A percentile compares a stretch with the other conserved stretches of the same genome.
Evolutionary conservation across 2,329 filamentous ascomycete genomes (phyloP).

Genomic region (Orbilia quercus): DNA sequence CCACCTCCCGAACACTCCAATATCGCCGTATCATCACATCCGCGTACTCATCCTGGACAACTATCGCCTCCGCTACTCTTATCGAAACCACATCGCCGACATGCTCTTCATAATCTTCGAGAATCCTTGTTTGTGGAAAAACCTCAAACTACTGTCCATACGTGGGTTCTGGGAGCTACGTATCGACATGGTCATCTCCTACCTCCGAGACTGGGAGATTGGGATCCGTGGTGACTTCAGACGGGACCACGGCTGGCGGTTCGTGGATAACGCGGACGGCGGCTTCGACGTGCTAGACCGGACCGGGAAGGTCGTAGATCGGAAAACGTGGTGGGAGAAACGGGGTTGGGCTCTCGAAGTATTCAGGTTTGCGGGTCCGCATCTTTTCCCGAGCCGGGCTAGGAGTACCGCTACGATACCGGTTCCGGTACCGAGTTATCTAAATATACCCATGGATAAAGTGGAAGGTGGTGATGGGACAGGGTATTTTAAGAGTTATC

Average conservation of each 20-base stretch:
- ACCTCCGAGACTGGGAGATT: conserved; percentile 42
- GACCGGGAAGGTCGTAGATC: conserved; percentile 3
- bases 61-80: conserved; percentile 25
- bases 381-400: conserved; percentile 6
- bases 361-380: conserved; percentile 35
- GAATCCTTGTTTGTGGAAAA: conserved; percentile 34
- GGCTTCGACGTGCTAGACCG: conserved; percentile 24
- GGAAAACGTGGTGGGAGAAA: conserved; percentile 25
- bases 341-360: conserved; percentile 41
- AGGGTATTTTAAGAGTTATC: conserved; percentile 24
- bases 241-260: conserved; percentile 27
- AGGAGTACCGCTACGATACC: conserved; percentile 13
- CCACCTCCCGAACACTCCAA: conserved; percentile 36
- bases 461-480: conserved; percentile 1
- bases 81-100: conserved; percentile 13
- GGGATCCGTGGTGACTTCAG: conserved; percentile 42
- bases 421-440: conserved; percentile 24
- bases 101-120: conserved; percentile 32
- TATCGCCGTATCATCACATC: conserved; percentile 46
- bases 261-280: conserved; percentile 6
- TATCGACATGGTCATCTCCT: conserved; percentile 20
- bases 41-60: conserved; percentile 50
- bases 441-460: conserved; percentile 28
- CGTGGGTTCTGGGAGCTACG: conserved; percentile 34
- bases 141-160: conserved; percentile 38